A percentile compares a stretch with the other conserved stretches of the same genome.
phyloP scores from a whole-genome alignment of 441 rosid genomes.

The Pelargonium citronellum region DNA sequence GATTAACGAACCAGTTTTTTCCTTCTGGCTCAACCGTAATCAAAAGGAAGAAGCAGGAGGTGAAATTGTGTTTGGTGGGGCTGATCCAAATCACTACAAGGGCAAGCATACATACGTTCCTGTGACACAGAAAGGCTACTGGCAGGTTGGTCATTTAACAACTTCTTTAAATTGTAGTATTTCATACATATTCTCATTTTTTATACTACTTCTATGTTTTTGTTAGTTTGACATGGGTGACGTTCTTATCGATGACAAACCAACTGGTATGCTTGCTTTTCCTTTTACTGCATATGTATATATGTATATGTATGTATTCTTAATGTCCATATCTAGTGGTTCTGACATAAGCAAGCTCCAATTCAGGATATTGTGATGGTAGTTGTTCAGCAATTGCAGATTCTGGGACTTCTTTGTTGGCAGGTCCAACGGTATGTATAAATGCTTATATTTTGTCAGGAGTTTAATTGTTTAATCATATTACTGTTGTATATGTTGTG shows the following conservation, averaged over 20 bases:
- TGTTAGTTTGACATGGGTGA: slow-evolving; percentile 67
- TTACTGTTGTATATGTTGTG: neutral
- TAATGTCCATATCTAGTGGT: neutral
- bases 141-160: slow-evolving; percentile 48
- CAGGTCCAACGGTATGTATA: slow-evolving; percentile 64
- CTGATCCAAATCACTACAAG: slow-evolving; percentile 48
- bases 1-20: slow-evolving; percentile 50
- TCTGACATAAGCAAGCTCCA: neutral
- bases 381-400: slow-evolving; percentile 77
- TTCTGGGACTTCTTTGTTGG: slow-evolving; percentile 74
- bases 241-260: slow-evolving; percentile 40
- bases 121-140: slow-evolving; percentile 61
- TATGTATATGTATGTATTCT: neutral
- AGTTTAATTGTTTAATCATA: neutral
- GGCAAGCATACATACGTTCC: slow-evolving; percentile 72
- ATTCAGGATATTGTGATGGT: slow-evolving; percentile 44
- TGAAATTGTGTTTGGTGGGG: slow-evolving; percentile 49
- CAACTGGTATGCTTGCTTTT: slow-evolving; percentile 41
- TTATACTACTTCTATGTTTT: slow-evolving; percentile 9
- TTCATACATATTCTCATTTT: slow-evolving; percentile 6
- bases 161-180: neutral
- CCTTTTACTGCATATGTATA: neutral
- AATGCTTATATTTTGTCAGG: slow-evolving; percentile 9
- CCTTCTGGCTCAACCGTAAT: slow-evolving; percentile 63
- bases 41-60: slow-evolving; percentile 40